These are phyloP conservation scores for Coprinopsis marcescibilis DNA, from an alignment of 768 basidiomycete genomes.

Conservation along the genomic window DNA sequence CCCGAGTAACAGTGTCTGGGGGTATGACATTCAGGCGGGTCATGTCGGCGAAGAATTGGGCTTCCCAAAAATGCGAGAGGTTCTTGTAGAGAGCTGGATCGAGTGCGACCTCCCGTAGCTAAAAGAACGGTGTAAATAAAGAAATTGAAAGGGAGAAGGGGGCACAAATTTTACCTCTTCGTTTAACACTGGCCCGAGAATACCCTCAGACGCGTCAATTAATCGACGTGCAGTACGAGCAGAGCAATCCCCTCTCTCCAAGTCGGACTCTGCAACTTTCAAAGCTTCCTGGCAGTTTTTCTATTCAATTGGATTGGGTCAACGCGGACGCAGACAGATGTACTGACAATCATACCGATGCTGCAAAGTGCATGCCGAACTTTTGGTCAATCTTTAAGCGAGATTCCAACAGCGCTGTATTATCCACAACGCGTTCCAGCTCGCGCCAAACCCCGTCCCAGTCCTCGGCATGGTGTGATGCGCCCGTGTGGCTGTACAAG, in stretches of 20 bases:
- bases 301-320: constrained; percentile 27
- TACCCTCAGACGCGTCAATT: constrained; percentile 71
- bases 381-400: constrained; percentile 82
- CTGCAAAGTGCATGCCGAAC: constrained; percentile 81
- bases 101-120: background rate
- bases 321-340: constrained; percentile 11
- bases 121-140: background rate
- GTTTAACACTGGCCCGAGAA: constrained; percentile 70
- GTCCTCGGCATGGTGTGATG: constrained; percentile 36
- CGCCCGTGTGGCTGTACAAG: background rate
- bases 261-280: constrained; percentile 35
- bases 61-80: constrained; percentile 85
- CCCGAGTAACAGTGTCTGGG: constrained; percentile 89
- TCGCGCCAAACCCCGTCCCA: constrained; percentile 52
- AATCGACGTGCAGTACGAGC: constrained; percentile 47
- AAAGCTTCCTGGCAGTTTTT: constrained; percentile 48
- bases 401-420: constrained; percentile 62
- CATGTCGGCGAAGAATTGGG: constrained; percentile 91
- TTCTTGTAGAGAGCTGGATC: constrained; percentile 82
- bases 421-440: constrained; percentile 42
- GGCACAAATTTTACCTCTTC: constrained; percentile 59
- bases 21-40: constrained; percentile 75
- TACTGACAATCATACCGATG: constrained; percentile 52
- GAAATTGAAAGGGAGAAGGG: background rate
- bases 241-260: constrained; percentile 36